A percentile compares a stretch with the other conserved stretches of the same genome.
These are phyloP conservation scores for Wickerhamiella domercqiae DNA, from an alignment of 805 yeast species.

Conservation along the genomic window DNA sequence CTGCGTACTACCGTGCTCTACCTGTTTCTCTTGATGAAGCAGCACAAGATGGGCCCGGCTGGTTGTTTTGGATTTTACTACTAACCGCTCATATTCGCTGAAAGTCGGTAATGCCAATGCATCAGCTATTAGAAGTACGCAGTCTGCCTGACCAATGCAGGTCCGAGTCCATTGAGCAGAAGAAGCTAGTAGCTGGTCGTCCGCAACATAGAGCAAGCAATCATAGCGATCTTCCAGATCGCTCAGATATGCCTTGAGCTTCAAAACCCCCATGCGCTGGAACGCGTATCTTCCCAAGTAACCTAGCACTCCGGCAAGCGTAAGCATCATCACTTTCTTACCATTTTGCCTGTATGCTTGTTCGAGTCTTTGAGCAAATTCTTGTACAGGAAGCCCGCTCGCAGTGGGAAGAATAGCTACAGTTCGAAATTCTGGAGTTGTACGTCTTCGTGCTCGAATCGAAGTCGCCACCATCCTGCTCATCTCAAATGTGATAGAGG, in stretches of 20 bases:
- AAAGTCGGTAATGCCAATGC: slow-evolving; percentile 55
- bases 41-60: slow-evolving; percentile 79
- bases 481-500: slow-evolving; percentile 80
- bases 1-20: slow-evolving; percentile 71
- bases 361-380: slow-evolving; percentile 62
- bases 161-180: slow-evolving; percentile 76
- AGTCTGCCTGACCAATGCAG: slow-evolving; percentile 89
- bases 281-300: slow-evolving; percentile 88
- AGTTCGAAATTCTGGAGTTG: slow-evolving; percentile 48
- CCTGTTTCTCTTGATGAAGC: slow-evolving; percentile 68
- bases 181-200: slow-evolving; percentile 35
- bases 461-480: slow-evolving; percentile 64
- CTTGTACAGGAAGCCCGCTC: slow-evolving; percentile 69
- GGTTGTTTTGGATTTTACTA: slow-evolving; percentile 61
- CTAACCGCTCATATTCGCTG: slow-evolving; percentile 72
- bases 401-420: slow-evolving; percentile 71
- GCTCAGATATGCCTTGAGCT: slow-evolving; percentile 77
- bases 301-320: slow-evolving; percentile 62
- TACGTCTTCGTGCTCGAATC: slow-evolving; percentile 7
- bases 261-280: slow-evolving; percentile 70
- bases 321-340: slow-evolving; percentile 58
- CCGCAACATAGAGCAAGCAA: slow-evolving; percentile 80
- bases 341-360: slow-evolving; percentile 61
- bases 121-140: slow-evolving; percentile 78
- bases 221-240: slow-evolving; percentile 81